Evolutionary conservation across 2,329 filamentous ascomycete genomes (phyloP).

Genomic region (Fusarium poae): DNA sequence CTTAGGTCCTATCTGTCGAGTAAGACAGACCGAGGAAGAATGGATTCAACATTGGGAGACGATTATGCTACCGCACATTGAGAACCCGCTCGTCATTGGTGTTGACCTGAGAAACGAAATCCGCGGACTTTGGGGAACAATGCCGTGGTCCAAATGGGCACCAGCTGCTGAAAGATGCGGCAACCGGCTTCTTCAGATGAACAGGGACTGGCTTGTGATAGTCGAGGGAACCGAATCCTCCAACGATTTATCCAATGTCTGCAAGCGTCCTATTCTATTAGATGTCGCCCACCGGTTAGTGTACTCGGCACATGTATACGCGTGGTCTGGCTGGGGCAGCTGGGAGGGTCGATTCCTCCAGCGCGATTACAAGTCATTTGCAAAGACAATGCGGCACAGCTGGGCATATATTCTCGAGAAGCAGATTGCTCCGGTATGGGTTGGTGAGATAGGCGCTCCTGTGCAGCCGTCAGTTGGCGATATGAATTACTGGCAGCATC

Average conservation of each 20-base stretch:
- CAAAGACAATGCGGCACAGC: constrained; percentile 71
- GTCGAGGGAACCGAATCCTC: constrained; percentile 76
- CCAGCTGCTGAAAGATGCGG: constrained; percentile 72
- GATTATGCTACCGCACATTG: constrained; percentile 70
- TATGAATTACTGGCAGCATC: constrained; percentile 74
- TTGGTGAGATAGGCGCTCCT: constrained; percentile 75
- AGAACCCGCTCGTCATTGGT: constrained; percentile 73
- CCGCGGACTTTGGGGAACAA: constrained; percentile 76
- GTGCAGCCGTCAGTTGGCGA: constrained; percentile 66
- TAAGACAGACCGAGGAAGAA: constrained; percentile 72
- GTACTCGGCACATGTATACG: constrained; percentile 77
- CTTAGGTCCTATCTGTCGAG: constrained; percentile 69
- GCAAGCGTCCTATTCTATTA: constrained; percentile 68
- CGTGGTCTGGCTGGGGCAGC: constrained; percentile 78
- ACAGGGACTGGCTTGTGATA: constrained; percentile 74
- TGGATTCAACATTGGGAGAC: constrained; percentile 77
- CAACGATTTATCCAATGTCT: constrained; percentile 72
- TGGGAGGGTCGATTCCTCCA: constrained; percentile 70
- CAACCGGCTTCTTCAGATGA: constrained; percentile 70
- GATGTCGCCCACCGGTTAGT: constrained; percentile 69
- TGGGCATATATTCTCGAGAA: constrained; percentile 72
- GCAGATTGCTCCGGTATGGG: constrained; percentile 70
- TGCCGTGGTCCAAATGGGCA: constrained; percentile 75
- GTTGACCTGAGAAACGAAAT: constrained; percentile 78
- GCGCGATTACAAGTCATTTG: constrained; percentile 73